phyloP scores from a whole-genome alignment of 2,329 filamentous ascomycete genomes.

The Penicillium expansum region DNA sequence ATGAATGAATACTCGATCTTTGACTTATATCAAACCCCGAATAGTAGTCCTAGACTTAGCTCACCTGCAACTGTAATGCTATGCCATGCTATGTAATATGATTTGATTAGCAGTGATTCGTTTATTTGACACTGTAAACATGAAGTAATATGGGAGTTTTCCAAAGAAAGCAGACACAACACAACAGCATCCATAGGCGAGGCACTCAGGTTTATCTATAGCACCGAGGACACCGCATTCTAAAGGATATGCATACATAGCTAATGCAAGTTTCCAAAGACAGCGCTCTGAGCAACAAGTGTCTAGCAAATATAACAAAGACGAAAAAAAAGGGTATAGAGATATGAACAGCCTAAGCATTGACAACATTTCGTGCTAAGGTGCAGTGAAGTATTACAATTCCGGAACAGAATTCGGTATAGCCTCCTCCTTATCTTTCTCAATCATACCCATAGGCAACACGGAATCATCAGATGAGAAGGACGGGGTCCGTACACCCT shows the following conservation, averaged over 20 bases:
- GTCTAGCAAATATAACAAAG: background rate
- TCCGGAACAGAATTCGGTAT: conserved; percentile 20
- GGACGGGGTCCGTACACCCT: conserved; percentile 33
- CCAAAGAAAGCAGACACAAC: background rate
- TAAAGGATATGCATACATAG: conserved; percentile 1
- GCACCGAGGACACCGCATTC: background rate
- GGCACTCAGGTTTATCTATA: background rate
- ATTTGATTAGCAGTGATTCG: background rate
- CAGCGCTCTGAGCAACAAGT: background rate
- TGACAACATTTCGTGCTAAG: background rate
- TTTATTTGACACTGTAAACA: background rate
- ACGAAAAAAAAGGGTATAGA: conserved; percentile 7
- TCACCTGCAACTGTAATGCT: background rate
- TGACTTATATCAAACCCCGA: background rate
- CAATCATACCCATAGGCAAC: conserved; percentile 22
- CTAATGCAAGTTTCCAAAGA: background rate
- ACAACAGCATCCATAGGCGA: background rate
- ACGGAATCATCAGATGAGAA: conserved; percentile 39
- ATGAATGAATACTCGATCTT: conserved; percentile 9
- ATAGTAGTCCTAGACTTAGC: background rate
- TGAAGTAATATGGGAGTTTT: background rate
- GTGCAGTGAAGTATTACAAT: conserved; percentile 24
- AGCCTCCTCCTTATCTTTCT: conserved; percentile 26
- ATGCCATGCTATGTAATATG: background rate
- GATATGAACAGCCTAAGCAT: conserved; percentile 8